Percentiles rank a stretch among this genome's conserved stretches.
Evolutionary conservation across 148 eudicot genomes (phyloP).

Genomic region (Cornus suecica): DNA sequence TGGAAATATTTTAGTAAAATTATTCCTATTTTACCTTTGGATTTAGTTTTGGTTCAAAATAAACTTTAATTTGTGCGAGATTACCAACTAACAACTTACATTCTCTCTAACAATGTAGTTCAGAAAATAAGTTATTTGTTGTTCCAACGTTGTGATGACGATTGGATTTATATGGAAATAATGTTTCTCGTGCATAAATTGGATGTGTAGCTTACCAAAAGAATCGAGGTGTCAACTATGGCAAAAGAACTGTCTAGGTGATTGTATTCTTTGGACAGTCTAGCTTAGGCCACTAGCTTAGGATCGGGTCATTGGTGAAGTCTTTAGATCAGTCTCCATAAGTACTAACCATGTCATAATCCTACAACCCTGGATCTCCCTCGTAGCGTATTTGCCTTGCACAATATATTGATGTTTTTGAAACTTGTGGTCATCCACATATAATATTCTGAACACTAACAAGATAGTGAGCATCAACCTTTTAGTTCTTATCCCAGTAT

Average conservation of each 20-base stretch:
- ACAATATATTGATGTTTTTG: neutral
- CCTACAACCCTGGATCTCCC: neutral
- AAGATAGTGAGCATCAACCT: neutral
- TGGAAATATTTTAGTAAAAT: neutral
- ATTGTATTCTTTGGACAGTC: too few relatives aligned
- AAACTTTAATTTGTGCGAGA: neutral
- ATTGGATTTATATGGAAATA: too few relatives aligned
- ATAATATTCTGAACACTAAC: neutral
- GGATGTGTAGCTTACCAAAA: too few relatives aligned
- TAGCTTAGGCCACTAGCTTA: too few relatives aligned
- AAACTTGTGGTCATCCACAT: neutral
- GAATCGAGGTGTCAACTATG: too few relatives aligned
- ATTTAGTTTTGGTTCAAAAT: neutral
- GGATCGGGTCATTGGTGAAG: too few relatives aligned
- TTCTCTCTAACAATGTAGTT: neutral
- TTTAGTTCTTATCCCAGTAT: neutral
- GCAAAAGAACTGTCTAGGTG: too few relatives aligned
- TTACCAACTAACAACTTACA: neutral
- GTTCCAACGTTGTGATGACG: too few relatives aligned
- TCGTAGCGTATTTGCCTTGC: too few relatives aligned
- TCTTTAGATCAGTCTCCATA: neutral
- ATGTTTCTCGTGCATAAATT: too few relatives aligned
- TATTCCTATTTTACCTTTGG: neutral
- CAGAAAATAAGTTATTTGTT: neutral
- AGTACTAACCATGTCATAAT: neutral